Percentiles rank a stretch among this genome's conserved stretches.
Conservation (phyloP, 1,284 basidiomycete genomes). For the Pterulicium gracile region DNA sequence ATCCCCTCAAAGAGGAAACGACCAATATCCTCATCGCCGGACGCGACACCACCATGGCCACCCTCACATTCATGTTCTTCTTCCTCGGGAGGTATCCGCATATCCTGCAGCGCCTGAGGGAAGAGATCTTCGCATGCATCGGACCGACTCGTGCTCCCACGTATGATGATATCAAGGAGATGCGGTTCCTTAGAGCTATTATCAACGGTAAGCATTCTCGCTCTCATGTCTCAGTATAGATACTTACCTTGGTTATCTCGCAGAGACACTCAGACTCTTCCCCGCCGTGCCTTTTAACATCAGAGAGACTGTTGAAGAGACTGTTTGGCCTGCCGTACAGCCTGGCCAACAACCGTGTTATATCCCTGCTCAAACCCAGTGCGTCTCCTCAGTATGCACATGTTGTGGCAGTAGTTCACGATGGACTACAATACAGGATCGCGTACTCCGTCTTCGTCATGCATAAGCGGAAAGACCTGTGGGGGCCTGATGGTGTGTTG, state of each 20-base stretch:
- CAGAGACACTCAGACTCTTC: slow-evolving; percentile 19
- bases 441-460: slow-evolving; percentile 21
- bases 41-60: slow-evolving; percentile 16
- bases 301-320: slow-evolving; percentile 15
- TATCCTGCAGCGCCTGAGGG: slow-evolving; percentile 17
- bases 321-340: slow-evolving; percentile 18
- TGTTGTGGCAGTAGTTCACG: too few species aligned
- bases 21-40: slow-evolving; percentile 20
- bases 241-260: too few species aligned
- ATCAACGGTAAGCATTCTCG: slow-evolving; percentile 9
- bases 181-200: slow-evolving; percentile 12
- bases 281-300: slow-evolving; percentile 21
- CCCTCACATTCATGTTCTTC: slow-evolving; percentile 20
- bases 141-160: slow-evolving; percentile 15
- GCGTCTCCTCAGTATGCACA: too few species aligned
- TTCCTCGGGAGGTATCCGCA: slow-evolving; percentile 20
- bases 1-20: slow-evolving; percentile 12
- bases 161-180: slow-evolving; percentile 13
- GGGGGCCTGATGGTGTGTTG: slow-evolving; percentile 24
- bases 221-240: too few species aligned
- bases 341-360: slow-evolving; percentile 20
- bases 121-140: slow-evolving; percentile 19
- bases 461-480: slow-evolving; percentile 22
- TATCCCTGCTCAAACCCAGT: slow-evolving; percentile 21
- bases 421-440: neutral